These are phyloP conservation scores for Terana coerulea DNA, from an alignment of 768 basidiomycete genomes.

Conservation along the genomic window DNA sequence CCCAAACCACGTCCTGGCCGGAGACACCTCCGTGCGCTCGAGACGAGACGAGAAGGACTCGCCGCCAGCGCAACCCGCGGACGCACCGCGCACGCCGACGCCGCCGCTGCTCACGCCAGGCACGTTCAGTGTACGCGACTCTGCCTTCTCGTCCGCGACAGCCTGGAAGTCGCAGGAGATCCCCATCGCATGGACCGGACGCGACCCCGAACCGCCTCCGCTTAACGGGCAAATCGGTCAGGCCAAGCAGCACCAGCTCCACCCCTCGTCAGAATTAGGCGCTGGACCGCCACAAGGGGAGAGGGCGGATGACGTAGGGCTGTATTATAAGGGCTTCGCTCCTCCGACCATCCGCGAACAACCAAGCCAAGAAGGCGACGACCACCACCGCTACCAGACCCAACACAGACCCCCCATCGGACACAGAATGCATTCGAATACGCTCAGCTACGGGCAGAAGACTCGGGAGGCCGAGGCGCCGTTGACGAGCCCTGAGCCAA, in stretches of 20 bases:
- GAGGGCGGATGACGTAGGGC: conserved; percentile 21
- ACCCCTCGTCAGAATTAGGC: conserved; percentile 58
- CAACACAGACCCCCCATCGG: neutral
- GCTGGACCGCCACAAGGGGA: conserved; percentile 45
- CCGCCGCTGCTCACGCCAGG: conserved; percentile 51
- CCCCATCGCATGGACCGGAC: conserved; percentile 63
- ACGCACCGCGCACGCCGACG: conserved; percentile 24
- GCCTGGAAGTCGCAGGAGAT: conserved; percentile 43
- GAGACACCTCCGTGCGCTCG: neutral
- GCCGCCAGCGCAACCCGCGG: conserved; percentile 4
- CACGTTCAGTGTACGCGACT: conserved; percentile 54
- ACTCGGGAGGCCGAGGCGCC: neutral
- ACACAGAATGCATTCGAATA: conserved; percentile 12
- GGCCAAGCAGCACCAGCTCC: conserved; percentile 27
- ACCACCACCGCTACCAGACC: neutral
- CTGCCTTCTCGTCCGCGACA: conserved; percentile 50
- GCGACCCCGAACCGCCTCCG: conserved; percentile 25
- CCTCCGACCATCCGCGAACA: conserved; percentile 23
- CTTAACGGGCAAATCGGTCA: conserved; percentile 2
- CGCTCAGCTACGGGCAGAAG: neutral
- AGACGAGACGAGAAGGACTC: conserved; percentile 5
- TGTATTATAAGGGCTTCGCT: conserved; percentile 12
- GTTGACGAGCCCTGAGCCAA: neutral
- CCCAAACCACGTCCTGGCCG: neutral
- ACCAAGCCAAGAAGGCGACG: conserved; percentile 20